Evolutionary conservation across 106 monocot species (phyloP), one percentile per base, ranked within the genome.

Genomic region (Ottelia alismoides): DNA sequence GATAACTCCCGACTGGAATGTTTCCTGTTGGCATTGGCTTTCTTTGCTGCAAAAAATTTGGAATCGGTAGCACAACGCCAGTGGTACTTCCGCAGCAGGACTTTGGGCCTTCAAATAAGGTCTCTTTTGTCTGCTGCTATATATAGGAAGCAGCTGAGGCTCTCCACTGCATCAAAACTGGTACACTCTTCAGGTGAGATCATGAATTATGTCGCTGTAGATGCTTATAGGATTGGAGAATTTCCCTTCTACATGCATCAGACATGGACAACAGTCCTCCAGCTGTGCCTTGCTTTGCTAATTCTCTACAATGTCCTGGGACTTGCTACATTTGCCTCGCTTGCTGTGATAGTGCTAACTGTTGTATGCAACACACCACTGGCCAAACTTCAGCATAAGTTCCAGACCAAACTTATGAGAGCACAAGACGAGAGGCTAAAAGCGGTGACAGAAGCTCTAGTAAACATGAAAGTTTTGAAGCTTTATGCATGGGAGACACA

Each of bases 401-500:
- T 79, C 49, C 98, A 98, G 64, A 72, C 79, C 30, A 70, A 47
- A 61, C 82, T 98, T 45, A 90, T 98, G 98, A 51, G 53, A 2
- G 85, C 98, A 25, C 85, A 98, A 65, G 98, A 90, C 52, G 64
- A 65, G 45, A 76, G 98, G 56, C 66, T 90, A 49, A 82, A 89
- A 65, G 90, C 98, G 40, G 74, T 89, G 64, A 69, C 98, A 31
- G 98, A 98, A 64, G 85, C 79, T 16, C 49, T 98, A 26, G 65
- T 82, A 56, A 82, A 72, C 52, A 98, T 98, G 98, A 98, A 98
- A 62, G 76, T 98, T n/a, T 55, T 98, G 57, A 98, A 98, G 69
- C 82, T 98, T 27, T 89, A 98, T 68, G 89, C 98, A 5, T 98
- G 98, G 98, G 98, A 86, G 28, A 75, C 72, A 1, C 72, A 82